These are phyloP conservation scores for Chytriomyces sp. DNA, from an alignment of 192 early-diverging fungal species.

Conservation along the genomic window DNA sequence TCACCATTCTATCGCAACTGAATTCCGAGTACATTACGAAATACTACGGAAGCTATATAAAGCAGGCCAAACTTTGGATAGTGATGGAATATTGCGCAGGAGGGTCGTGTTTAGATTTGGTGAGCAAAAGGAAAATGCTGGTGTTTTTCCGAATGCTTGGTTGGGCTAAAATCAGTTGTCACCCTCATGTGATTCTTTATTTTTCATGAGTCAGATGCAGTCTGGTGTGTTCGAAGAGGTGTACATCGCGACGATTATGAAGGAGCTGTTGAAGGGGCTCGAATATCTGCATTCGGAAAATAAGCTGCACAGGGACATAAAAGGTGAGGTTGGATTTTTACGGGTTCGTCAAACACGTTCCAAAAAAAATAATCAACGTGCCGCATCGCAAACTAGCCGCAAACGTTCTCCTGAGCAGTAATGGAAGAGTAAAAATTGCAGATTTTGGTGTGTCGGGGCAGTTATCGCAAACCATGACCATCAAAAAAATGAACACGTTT, in stretches of 20 bases:
- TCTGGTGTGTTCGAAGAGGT: constrained; percentile 81
- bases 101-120: constrained; percentile 91
- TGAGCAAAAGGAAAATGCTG: constrained; percentile 40
- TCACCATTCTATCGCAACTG: constrained; percentile 91
- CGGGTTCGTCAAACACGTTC: too few relatives aligned
- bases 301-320: constrained; percentile 86
- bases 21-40: constrained; percentile 87
- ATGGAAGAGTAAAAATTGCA: constrained; percentile 90
- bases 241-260: constrained; percentile 90
- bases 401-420: constrained; percentile 75
- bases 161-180: too few relatives aligned
- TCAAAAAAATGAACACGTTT: constrained; percentile 89
- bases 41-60: constrained; percentile 91
- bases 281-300: constrained; percentile 91
- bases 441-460: constrained; percentile 99
- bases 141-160: neutral
- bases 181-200: neutral
- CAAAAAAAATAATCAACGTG: too few relatives aligned
- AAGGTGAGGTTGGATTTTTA: constrained; percentile 47
- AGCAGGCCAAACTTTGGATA: constrained; percentile 91
- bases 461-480: constrained; percentile 82
- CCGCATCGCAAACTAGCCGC: constrained; percentile 56
- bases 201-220: constrained; percentile 76
- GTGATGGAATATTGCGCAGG: constrained; percentile 97
- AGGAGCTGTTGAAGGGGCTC: constrained; percentile 86